Evolutionary conservation across 2,329 filamentous ascomycete species (phyloP).

Genomic region (Penicillium glabrum): DNA sequence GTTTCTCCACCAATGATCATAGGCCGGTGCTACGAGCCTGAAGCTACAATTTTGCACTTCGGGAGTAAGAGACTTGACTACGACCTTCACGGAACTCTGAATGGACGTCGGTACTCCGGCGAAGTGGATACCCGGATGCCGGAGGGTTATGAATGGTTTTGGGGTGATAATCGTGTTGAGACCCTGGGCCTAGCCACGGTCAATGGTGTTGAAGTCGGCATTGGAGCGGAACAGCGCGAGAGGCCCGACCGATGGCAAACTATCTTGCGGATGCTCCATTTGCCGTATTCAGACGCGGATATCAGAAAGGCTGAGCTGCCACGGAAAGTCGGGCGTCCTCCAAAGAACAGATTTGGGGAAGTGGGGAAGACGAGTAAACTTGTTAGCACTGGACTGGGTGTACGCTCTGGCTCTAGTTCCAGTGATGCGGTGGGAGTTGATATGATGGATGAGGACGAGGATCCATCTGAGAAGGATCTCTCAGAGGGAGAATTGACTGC

Average conservation of each 20-base stretch:
- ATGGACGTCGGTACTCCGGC: conserved; percentile 49
- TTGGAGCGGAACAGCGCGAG: conserved; percentile 44
- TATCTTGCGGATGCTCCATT: conserved; percentile 47
- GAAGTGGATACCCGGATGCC: conserved; percentile 51
- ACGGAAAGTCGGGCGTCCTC: conserved; percentile 4
- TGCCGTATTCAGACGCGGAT: conserved; percentile 24
- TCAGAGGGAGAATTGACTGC: conserved; percentile 2
- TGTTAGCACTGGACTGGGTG: conserved; percentile 37
- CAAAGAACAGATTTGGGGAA: conserved; percentile 25
- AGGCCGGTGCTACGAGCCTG: conserved; percentile 55
- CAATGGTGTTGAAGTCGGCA: conserved; percentile 54
- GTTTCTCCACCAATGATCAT: conserved; percentile 54
- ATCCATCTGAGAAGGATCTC: conserved; percentile 10
- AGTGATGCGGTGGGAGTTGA: conserved; percentile 7
- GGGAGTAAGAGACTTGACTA: conserved; percentile 38
- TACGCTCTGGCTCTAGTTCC: neutral
- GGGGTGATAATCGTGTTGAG: conserved; percentile 57
- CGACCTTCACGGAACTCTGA: conserved; percentile 48
- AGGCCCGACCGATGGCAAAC: conserved; percentile 49
- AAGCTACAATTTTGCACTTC: conserved; percentile 50
- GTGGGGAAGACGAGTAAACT: conserved; percentile 41
- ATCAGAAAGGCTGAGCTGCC: conserved; percentile 1
- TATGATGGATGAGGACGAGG: neutral
- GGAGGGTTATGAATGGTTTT: conserved; percentile 53
- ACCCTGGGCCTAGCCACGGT: conserved; percentile 56